A percentile compares a stretch with the other conserved stretches of the same genome.
phyloP scores from a whole-genome alignment of 495 filamentous ascomycete species.

The Geoglossum glabrum region DNA sequence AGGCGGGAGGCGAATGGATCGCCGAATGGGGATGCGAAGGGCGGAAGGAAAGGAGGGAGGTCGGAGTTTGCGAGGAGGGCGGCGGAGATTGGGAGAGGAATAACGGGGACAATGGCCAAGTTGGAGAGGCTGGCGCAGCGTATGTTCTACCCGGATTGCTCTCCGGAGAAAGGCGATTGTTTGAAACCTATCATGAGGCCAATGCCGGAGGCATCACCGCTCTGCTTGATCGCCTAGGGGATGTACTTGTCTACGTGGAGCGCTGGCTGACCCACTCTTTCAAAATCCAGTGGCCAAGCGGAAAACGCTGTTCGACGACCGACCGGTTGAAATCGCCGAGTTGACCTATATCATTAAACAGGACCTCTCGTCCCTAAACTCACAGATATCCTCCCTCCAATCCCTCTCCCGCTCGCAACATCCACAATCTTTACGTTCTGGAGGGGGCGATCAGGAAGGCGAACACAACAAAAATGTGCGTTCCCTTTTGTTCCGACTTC shows the following conservation, averaged over 20 bases:
- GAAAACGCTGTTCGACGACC: constrained; percentile 92
- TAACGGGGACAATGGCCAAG: constrained; percentile 83
- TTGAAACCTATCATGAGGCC: neutral
- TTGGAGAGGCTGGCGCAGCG: constrained; percentile 76
- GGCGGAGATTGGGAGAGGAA: constrained; percentile 75
- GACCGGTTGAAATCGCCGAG: constrained; percentile 89
- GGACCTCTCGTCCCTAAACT: constrained; percentile 75
- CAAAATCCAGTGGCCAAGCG: constrained; percentile 56
- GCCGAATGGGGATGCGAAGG: constrained; percentile 23
- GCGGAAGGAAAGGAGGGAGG: constrained; percentile 23
- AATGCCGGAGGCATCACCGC: constrained; percentile 5
- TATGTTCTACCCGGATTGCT: constrained; percentile 20
- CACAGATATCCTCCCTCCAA: constrained; percentile 66
- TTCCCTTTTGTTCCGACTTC: neutral
- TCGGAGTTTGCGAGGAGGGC: constrained; percentile 82
- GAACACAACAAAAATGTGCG: constrained; percentile 88
- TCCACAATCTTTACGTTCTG: constrained; percentile 32
- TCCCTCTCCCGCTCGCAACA: constrained; percentile 50
- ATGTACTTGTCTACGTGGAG: neutral
- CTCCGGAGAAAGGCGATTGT: neutral
- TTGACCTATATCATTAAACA: constrained; percentile 95
- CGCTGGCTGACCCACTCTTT: neutral
- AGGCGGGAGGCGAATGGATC: constrained; percentile 47
- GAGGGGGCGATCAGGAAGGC: constrained; percentile 58
- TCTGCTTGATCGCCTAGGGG: neutral